Percentiles rank a stretch among this genome's conserved stretches.
phyloP scores from a whole-genome alignment of 2,329 filamentous ascomycete genomes.

The Calonectria hongkongensis region DNA sequence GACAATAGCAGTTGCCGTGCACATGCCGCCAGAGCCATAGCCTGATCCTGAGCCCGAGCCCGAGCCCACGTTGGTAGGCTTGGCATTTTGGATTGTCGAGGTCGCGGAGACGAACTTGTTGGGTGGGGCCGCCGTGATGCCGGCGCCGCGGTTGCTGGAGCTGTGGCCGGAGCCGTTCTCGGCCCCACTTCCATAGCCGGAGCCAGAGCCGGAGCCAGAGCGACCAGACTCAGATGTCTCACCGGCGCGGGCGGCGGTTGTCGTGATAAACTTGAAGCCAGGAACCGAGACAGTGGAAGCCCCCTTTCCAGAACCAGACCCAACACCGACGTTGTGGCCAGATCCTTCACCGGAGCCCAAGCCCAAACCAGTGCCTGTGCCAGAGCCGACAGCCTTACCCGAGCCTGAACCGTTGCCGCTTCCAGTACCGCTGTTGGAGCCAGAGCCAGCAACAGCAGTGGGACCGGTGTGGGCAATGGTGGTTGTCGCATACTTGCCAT shows the following conservation, averaged over 20 bases:
- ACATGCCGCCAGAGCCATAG: constrained; percentile 60
- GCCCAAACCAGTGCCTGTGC: neutral
- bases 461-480: neutral
- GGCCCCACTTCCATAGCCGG: constrained; percentile 2
- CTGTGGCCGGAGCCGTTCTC: neutral
- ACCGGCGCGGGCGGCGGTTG: neutral
- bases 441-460: neutral
- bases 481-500: neutral
- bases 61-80: neutral
- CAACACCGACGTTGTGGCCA: neutral
- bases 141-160: neutral
- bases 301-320: neutral
- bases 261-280: neutral
- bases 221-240: neutral
- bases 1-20: constrained; percentile 67
- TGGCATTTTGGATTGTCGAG: neutral
- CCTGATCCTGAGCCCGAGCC: neutral
- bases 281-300: neutral
- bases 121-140: constrained; percentile 20
- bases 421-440: neutral
- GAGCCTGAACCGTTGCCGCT: neutral
- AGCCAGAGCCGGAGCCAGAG: neutral
- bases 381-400: neutral
- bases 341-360: neutral
- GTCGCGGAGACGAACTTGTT: constrained; percentile 2